A percentile compares a stretch with the other conserved stretches of the same genome.
phyloP scores from a whole-genome alignment of 176 grass and related monocot genomes.

The Themeda triandra region DNA sequence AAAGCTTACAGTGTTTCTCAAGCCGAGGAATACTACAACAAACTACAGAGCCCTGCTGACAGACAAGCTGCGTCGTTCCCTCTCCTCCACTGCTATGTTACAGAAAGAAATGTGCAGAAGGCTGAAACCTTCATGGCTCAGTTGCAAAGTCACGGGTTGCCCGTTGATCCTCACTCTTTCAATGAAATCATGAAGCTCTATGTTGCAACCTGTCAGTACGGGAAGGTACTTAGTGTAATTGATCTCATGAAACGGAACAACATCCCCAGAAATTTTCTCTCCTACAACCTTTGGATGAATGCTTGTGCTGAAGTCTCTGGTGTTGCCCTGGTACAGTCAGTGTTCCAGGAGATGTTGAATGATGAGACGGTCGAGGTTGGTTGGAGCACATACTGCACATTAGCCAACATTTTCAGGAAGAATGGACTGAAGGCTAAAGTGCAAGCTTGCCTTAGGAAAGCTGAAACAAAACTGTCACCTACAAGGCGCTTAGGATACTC shows the following conservation, averaged over 20 bases:
- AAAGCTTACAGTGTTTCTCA: slow-evolving; percentile 41
- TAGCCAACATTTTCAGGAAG: slow-evolving; percentile 63
- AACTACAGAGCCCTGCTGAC: slow-evolving; percentile 41
- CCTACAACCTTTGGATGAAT: slow-evolving; percentile 80
- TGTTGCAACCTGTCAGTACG: slow-evolving; percentile 45
- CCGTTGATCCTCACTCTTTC: slow-evolving; percentile 68
- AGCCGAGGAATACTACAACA: slow-evolving; percentile 71
- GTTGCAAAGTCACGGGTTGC: slow-evolving; percentile 61
- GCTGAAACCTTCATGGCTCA: slow-evolving; percentile 69
- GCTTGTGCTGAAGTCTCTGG: slow-evolving; percentile 50
- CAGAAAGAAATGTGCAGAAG: slow-evolving; percentile 55
- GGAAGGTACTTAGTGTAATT: slow-evolving; percentile 43
- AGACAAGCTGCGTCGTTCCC: slow-evolving; percentile 71
- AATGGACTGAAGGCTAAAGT: slow-evolving; percentile 46
- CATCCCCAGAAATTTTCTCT: slow-evolving; percentile 56
- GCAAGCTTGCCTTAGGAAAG: slow-evolving; percentile 47
- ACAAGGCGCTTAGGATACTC: slow-evolving; percentile 56
- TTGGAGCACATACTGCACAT: slow-evolving; percentile 84
- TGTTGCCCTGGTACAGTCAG: slow-evolving; percentile 41
- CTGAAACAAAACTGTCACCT: slow-evolving; percentile 69
- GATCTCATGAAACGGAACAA: slow-evolving; percentile 35
- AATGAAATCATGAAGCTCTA: slow-evolving; percentile 41
- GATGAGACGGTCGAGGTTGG: slow-evolving; percentile 65
- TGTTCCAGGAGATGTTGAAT: slow-evolving; percentile 64
- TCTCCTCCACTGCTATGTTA: slow-evolving; percentile 80